Percentiles rank a stretch among this genome's conserved stretches.
phyloP scores from a whole-genome alignment of 768 basidiomycete species.

The Xanthoconium purpureum region DNA sequence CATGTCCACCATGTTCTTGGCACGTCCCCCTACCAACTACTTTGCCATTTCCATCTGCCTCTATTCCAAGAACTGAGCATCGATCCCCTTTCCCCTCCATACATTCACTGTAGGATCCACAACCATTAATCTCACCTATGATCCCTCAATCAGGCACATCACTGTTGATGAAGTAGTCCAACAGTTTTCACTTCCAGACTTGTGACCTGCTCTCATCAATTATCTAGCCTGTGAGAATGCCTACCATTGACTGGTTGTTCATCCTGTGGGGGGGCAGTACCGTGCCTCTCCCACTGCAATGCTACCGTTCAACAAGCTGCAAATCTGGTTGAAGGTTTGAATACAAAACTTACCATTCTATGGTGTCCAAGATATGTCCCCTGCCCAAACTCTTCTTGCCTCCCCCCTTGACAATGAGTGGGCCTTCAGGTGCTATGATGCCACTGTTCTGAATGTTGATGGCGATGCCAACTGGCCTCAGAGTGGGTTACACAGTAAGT shows the following conservation, averaged over 20 bases:
- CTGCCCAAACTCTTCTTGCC: not conserved
- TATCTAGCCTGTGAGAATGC: not conserved
- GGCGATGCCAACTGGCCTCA: not conserved
- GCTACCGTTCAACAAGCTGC: not conserved
- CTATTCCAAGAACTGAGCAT: not conserved
- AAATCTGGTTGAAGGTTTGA: not conserved
- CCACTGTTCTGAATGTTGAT: not conserved
- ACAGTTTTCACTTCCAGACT: not conserved
- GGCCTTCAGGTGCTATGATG: not conserved
- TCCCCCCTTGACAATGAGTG: not conserved
- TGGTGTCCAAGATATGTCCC: not conserved
- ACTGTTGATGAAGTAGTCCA: not conserved
- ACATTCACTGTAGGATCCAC: not conserved
- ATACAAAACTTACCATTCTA: not conserved
- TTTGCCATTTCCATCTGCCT: not conserved
- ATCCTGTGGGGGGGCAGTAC: not conserved
- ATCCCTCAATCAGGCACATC: not conserved
- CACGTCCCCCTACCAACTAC: not conserved
- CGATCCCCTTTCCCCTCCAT: not conserved
- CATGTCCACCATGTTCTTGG: not conserved
- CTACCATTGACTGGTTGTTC: not conserved
- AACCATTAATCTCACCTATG: not conserved
- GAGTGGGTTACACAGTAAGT: too few relatives aligned
- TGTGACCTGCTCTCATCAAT: not conserved
- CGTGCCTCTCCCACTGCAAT: not conserved